Evolutionary conservation across 768 basidiomycete species (phyloP), one percentile per base, ranked within the genome.

Genomic region (Amanita polypyramis): DNA sequence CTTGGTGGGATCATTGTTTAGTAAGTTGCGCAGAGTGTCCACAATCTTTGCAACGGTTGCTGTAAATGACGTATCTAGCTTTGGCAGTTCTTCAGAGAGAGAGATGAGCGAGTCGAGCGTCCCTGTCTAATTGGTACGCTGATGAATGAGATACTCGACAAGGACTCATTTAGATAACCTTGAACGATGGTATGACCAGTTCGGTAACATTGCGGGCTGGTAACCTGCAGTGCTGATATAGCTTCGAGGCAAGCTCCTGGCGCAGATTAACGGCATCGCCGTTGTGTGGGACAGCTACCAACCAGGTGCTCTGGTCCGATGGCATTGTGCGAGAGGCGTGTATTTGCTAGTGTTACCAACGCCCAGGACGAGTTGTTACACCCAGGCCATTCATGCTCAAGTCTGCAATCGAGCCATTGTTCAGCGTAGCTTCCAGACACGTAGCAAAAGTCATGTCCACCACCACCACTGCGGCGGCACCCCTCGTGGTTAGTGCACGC

Each of bases 261-360:
- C 74, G 63, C 25, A 88, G 66, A 5, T 82, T 80, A 51, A 88
- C 86, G 0, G 89, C 74, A 57, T 96, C 90, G 15, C 88, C 89
- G 62, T 91, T 82, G 54, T 82, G 76, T 10, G 94, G 94, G 2
- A 89, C 79, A 36, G 92, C 74, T 52, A 96, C 73, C 54, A 97
- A 69, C 94, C 94, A 97, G 56, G 91, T 94, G 54, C 87, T 86
- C 64, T 94, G 84, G 72, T 96, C 93, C 61, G 91, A 94, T 50
- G 93, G 93, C 93, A 96, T 96, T 54, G 34, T 41, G 23, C 11
- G 15, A 35, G 20, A 36, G 41, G 14, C n/a, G 7, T 30, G 48
- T 43, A 36, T 49, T 43, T 49, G 14, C 25, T 21, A 7, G 7
- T 27, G 25, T 27, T 27, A 27, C 25, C 25, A 3, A 7, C 25